Evolutionary conservation across 768 basidiomycete genomes (phyloP).

Genomic region (Hygrophorus pudorinus): DNA sequence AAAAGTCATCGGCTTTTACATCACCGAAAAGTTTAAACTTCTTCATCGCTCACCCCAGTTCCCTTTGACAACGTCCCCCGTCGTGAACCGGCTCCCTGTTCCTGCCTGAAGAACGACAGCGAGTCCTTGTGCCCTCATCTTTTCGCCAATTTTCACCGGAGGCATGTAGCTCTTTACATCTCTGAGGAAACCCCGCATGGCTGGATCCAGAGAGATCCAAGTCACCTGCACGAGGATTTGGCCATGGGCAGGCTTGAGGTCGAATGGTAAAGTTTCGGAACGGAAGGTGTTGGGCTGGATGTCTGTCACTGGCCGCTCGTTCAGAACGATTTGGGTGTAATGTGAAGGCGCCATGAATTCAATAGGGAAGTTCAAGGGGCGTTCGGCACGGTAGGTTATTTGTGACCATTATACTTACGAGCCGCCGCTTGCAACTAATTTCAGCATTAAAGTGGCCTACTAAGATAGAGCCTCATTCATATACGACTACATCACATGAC

Average conservation of each 20-base stretch:
- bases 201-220: conserved; percentile 78
- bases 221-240: conserved; percentile 70
- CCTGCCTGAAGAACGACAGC: conserved; percentile 57
- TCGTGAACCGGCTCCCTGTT: conserved; percentile 38
- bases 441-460: too few relatives aligned
- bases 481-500: too few relatives aligned
- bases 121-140: conserved; percentile 65
- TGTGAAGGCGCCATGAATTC: conserved; percentile 8
- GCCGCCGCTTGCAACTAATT: too few relatives aligned
- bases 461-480: too few relatives aligned
- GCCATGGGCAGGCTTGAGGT: conserved; percentile 39
- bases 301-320: conserved; percentile 58
- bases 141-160: conserved; percentile 65
- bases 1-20: neutral
- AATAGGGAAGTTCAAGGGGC: too few relatives aligned
- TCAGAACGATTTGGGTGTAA: conserved; percentile 66
- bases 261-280: conserved; percentile 40
- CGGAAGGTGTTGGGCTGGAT: conserved; percentile 72
- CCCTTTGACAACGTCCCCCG: conserved; percentile 65
- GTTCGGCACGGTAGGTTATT: too few relatives aligned
- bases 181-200: conserved; percentile 78
- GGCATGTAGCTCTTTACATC: conserved; percentile 63
- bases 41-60: conserved; percentile 37
- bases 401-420: too few relatives aligned
- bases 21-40: neutral